A percentile compares a stretch with the other conserved stretches of the same genome.
Evolutionary conservation across 2,329 filamentous ascomycete genomes (phyloP).

Genomic region (Fusarium palustre): DNA sequence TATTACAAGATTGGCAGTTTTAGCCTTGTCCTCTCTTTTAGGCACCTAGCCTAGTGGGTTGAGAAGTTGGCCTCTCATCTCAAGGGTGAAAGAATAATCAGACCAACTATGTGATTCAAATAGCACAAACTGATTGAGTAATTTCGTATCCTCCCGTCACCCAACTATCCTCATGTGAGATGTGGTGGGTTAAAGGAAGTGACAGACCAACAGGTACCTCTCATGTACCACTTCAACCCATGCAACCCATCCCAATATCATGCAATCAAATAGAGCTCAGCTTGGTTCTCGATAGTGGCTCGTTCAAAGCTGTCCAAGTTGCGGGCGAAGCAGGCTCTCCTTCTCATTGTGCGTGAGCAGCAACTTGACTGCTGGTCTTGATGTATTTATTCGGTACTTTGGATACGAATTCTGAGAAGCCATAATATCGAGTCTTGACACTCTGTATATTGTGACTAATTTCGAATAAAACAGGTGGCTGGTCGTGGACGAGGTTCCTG

Average conservation of each 20-base stretch:
- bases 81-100: not conserved
- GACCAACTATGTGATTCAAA: not conserved
- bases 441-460: no score
- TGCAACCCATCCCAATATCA: conserved; percentile 22
- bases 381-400: not conserved
- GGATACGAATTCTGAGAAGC: not conserved
- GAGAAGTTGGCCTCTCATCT: not conserved
- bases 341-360: not conserved
- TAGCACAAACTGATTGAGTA: not conserved
- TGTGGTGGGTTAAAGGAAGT: conserved; percentile 1
- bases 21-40: not conserved
- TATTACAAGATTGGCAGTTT: not conserved
- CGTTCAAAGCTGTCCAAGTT: not conserved
- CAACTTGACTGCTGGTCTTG: not conserved
- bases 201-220: conserved; percentile 30
- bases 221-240: conserved; percentile 24
- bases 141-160: not conserved
- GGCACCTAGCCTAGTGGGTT: not conserved
- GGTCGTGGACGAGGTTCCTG: conserved; percentile 11
- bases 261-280: conserved; percentile 34
- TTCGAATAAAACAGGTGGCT: conserved; percentile 14
- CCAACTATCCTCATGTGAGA: not conserved
- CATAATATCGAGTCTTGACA: no score
- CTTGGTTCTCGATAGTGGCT: conserved; percentile 19
- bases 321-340: not conserved